phyloP scores from a whole-genome alignment of 805 yeast genomes.

The Candida dajiaensis region DNA sequence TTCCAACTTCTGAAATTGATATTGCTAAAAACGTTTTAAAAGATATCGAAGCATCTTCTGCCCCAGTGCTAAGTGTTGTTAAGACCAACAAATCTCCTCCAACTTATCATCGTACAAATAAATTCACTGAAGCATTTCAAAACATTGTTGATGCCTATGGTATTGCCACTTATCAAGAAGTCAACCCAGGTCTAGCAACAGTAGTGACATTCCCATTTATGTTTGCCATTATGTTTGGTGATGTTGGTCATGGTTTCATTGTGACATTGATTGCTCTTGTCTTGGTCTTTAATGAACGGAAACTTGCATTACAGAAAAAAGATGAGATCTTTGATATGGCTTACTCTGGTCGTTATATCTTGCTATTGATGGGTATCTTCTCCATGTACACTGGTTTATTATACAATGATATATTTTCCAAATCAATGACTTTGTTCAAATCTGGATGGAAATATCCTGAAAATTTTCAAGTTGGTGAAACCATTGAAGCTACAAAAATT shows the following conservation, averaged over 20 bases:
- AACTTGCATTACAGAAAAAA: slow-evolving; percentile 60
- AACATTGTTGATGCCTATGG: slow-evolving; percentile 94
- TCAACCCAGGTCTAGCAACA: slow-evolving; percentile 94
- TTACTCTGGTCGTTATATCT: slow-evolving; percentile 83
- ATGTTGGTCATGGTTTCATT: slow-evolving; percentile 91
- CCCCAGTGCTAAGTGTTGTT: slow-evolving; percentile 45
- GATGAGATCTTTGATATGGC: slow-evolving; percentile 98
- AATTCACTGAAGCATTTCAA: slow-evolving; percentile 91
- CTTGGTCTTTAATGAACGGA: slow-evolving; percentile 69
- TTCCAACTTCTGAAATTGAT: slow-evolving; percentile 72
- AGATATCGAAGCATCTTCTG: slow-evolving; percentile 34
- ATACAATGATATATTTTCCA: slow-evolving; percentile 91
- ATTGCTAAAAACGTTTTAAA: slow-evolving; percentile 62
- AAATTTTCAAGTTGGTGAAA: slow-evolving; percentile 51
- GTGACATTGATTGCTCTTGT: slow-evolving; percentile 66
- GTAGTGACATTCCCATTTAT: slow-evolving; percentile 94
- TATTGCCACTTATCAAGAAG: slow-evolving; percentile 86
- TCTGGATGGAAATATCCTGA: slow-evolving; percentile 96
- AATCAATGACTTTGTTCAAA: slow-evolving; percentile 76
- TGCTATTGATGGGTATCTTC: slow-evolving; percentile 87
- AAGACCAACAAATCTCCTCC: slow-evolving; percentile 87
- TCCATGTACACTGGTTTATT: slow-evolving; percentile 93
- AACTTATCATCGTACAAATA: slow-evolving; percentile 90
- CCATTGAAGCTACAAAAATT: slow-evolving; percentile 56
- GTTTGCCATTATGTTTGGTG: slow-evolving; percentile 99